Evolutionary conservation across 805 yeast species (phyloP), one percentile per base, ranked within the genome.

Genomic region (Naumovozyma castellii): DNA sequence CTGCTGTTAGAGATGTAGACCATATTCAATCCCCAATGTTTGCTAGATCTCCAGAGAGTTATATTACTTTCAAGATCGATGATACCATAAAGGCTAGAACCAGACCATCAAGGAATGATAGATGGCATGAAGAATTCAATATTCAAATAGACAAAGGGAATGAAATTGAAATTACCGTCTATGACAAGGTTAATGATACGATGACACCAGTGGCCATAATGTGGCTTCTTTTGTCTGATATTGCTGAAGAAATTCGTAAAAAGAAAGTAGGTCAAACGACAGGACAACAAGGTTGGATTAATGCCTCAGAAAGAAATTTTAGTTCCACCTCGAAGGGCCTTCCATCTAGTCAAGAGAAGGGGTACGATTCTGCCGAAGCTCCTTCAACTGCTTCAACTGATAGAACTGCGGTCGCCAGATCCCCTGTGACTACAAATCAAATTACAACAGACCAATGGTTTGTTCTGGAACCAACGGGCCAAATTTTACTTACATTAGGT

Each of bases 201-300:
- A 65, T 72, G 43, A 76, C 80, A 6, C 97, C 98, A 0, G 96
- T 92, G 5, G 98, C 95, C 6, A 71, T 92, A 30, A 76, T 83
- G 51, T 92, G 98, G 98, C 71, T 90, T 19, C 73, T 90, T 29
- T 69, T 92, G 20, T 79, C 94, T 3, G 99, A 92, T 61, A 75
- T 92, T 33, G 87, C 94, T 0, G 99, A 92, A 66, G 97, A 92
- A 50, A 73, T 90, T 40, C 84, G 99, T 62, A 83, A 92, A 53
- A 82, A 80, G 59, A 86, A 85, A 53, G 88, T 84, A 17, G 84
- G 77, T 6, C 78, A 76, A 51, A 84, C 84, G 32, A 64, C 73
- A 43, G 83, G 78, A 2, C 72, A 68, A 32, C 74, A 78, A 36
- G 95, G 92, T 35, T 92, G 97, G 98, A 83, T 85, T 5, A 74